phyloP scores from a whole-genome alignment of 2,329 filamentous ascomycete genomes.

The Ceratocystis huliohia region DNA sequence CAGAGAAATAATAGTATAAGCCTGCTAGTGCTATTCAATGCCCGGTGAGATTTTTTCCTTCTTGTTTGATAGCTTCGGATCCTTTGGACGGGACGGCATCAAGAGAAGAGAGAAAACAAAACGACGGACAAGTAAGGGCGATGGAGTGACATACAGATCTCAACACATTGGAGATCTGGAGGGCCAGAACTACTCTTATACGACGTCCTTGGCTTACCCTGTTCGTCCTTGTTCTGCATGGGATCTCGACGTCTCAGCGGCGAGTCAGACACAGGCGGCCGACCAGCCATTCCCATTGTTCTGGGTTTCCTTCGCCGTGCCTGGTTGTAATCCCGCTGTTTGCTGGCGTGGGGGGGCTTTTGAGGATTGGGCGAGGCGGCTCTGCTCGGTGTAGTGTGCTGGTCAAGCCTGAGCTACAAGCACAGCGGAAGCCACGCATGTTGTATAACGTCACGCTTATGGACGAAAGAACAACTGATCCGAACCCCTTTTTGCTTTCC shows the following conservation, averaged over 20 bases:
- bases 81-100: neutral
- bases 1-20: conserved; percentile 9
- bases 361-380: no score
- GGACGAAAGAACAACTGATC: no score
- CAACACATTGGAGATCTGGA: no score
- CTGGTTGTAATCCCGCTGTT: neutral
- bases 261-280: neutral
- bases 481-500: no score
- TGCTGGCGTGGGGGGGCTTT: no score
- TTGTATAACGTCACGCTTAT: no score
- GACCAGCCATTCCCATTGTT: neutral
- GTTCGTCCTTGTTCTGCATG: neutral
- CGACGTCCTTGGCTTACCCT: no score
- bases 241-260: neutral
- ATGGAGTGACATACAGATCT: neutral
- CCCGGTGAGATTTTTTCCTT: neutral
- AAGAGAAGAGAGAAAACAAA: neutral
- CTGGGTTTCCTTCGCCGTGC: neutral
- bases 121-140: no score
- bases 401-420: no score
- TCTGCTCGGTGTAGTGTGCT: no score
- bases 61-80: neutral
- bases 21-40: neutral
- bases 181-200: no score
- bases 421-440: no score